Evolutionary conservation across 176 grass and related monocot species (phyloP).

Genomic region (Chloris gayana): DNA sequence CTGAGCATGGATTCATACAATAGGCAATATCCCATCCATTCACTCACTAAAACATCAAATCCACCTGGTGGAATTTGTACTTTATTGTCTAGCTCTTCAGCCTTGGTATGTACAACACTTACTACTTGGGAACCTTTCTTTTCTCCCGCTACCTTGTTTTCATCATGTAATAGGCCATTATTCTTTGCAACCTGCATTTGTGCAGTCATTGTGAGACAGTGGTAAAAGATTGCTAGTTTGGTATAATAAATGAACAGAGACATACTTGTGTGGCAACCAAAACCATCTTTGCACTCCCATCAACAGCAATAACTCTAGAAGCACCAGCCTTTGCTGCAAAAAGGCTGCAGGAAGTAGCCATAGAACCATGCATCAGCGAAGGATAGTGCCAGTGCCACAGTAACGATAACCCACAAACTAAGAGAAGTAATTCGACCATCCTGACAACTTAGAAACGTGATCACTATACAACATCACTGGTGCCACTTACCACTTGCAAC

Average conservation of each 20-base stretch:
- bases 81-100: conserved; percentile 83
- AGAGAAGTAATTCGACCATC: background rate
- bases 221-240: background rate
- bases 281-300: conserved; percentile 93
- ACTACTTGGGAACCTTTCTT: conserved; percentile 43
- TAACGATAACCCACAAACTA: background rate
- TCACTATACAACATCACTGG: background rate
- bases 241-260: background rate
- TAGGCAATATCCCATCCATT: conserved; percentile 99
- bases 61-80: conserved; percentile 55
- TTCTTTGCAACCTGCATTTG: conserved; percentile 76
- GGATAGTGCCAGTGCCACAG: background rate
- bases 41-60: conserved; percentile 92
- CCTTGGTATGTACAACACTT: conserved; percentile 73
- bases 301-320: conserved; percentile 82
- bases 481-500: background rate
- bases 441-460: conserved; percentile 27
- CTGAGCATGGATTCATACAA: conserved; percentile 96
- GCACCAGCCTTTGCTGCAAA: conserved; percentile 96
- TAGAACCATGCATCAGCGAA: conserved; percentile 36
- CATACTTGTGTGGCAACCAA: conserved; percentile 78
- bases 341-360: conserved; percentile 59
- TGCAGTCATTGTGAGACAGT: conserved; percentile 18
- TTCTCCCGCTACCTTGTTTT: conserved; percentile 25
- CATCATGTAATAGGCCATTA: conserved; percentile 63